Evolutionary conservation across 805 yeast genomes (phyloP), one percentile per base, ranked within the genome.

Genomic region (Yarrowia keelungensis): DNA sequence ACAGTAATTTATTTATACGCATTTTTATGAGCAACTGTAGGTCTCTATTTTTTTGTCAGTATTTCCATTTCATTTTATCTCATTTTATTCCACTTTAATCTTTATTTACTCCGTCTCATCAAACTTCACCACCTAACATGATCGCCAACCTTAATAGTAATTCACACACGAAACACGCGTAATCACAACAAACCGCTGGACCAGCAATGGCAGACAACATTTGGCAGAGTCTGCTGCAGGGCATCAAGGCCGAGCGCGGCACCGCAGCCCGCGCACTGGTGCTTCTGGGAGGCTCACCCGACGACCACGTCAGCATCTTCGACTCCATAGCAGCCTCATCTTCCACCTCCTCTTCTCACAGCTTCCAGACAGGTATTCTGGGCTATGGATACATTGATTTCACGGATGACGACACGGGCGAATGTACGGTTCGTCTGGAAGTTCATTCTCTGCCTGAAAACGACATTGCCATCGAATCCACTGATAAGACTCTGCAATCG

Each of bases 131-230:
- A 36, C 43, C 43, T 38, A 36, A 51, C 38, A 41, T 56, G 62
- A 56, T 56, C 62, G 32, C 62, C 62, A 56, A 56, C 62, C 62
- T 56, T 56, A 56, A 53, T 39, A 53, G 58, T 38, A 53, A 53
- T 56, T 42, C 47, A 53, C 65, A 45, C 50, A 59, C 65, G 51
- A 59, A 59, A 43, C 65, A 59, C 65, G 65, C 65, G 65, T 45
- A 32, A 59, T 9, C 65, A 56, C 38, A 56, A 53, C 59, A 53
- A 51, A 53, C 59, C 22, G 58, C 61, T 26, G 42, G 43, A 41
- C 8, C 51, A 45, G 51, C 50, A 45, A 59, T 59, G 65, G 65
- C 65, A 43, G 65, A 59, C 41, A 59, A 59, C 35, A 59, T 59
- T 45, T 59, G 65, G 65, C 65, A 59, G 51, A 59, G 65, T 19